Conservation (phyloP, 1,284 basidiomycete genomes). For the Thecaphora frezii region DNA sequence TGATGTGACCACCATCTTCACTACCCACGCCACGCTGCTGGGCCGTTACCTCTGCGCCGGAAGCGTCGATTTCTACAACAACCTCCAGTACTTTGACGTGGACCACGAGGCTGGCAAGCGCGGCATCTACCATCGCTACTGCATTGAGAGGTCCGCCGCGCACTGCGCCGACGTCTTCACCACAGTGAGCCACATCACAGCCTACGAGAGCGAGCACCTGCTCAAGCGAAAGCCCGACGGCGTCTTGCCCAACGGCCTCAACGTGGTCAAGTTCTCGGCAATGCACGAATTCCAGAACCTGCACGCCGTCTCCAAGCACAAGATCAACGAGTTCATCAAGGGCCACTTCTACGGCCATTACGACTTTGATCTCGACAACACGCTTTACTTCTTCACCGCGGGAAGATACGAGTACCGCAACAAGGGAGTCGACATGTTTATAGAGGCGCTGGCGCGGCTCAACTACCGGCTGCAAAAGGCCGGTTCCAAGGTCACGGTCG, state of each 20-base stretch:
- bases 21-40: conserved; percentile 96
- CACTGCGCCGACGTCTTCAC: conserved; percentile 98
- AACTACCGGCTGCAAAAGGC: conserved; percentile 84
- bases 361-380: conserved; percentile 93
- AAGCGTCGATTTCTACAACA: conserved; percentile 98
- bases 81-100: conserved; percentile 97
- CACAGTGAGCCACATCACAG: conserved; percentile 88
- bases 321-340: conserved; percentile 95
- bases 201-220: conserved; percentile 92
- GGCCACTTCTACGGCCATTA: conserved; percentile 98
- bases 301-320: conserved; percentile 86
- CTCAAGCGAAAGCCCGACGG: conserved; percentile 95
- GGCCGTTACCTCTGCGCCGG: conserved; percentile 97
- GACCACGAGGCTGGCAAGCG: conserved; percentile 98
- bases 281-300: conserved; percentile 98
- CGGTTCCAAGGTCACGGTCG: conserved; percentile 78
- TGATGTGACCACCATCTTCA: conserved; percentile 91
- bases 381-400: conserved; percentile 97
- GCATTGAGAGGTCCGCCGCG: conserved; percentile 89
- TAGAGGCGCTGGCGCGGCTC: conserved; percentile 78
- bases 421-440: conserved; percentile 99
- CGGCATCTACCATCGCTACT: conserved; percentile 88
- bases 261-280: conserved; percentile 92
- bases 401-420: conserved; percentile 98
- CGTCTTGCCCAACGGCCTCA: conserved; percentile 94